A percentile compares a stretch with the other conserved stretches of the same genome.
phyloP scores from a whole-genome alignment of 164 flowering plant genomes.

The Vitis labrusca region DNA sequence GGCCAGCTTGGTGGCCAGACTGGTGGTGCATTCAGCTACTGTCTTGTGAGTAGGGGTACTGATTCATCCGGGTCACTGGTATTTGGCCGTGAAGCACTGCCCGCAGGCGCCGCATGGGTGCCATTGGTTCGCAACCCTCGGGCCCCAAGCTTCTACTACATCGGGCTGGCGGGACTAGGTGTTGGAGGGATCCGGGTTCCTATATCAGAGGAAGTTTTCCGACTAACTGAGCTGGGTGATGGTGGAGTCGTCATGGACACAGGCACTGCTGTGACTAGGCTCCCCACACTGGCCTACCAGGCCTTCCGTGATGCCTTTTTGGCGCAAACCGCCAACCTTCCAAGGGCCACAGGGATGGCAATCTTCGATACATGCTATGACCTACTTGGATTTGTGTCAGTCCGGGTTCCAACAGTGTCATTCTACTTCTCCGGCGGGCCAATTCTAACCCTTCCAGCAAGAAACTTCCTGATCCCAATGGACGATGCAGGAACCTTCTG shows the following conservation, averaged over 20 bases:
- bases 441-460: constrained; percentile 74
- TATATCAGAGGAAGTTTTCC: constrained; percentile 50
- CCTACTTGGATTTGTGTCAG: constrained; percentile 54
- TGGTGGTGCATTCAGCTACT: constrained; percentile 79
- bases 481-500: constrained; percentile 83
- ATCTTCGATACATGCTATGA: constrained; percentile 90
- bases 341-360: constrained; percentile 56
- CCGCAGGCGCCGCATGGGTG: constrained; percentile 77
- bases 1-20: constrained; percentile 80
- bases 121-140: constrained; percentile 63
- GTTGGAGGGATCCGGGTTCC: constrained; percentile 67
- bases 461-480: constrained; percentile 84
- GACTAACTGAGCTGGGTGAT: constrained; percentile 42
- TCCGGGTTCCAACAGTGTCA: constrained; percentile 88
- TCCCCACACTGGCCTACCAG: constrained; percentile 59
- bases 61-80: constrained; percentile 53
- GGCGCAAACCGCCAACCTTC: constrained; percentile 49
- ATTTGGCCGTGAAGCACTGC: constrained; percentile 67
- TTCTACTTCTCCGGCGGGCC: constrained; percentile 81
- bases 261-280: constrained; percentile 88
- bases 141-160: constrained; percentile 75
- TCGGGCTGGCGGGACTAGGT: constrained; percentile 79
- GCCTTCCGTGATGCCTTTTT: constrained; percentile 67
- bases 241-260: constrained; percentile 95
- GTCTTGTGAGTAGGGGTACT: constrained; percentile 73